These are phyloP conservation scores for Vitis hybrid DNA, from an alignment of 177 flowering plant species.

Conservation along the genomic window DNA sequence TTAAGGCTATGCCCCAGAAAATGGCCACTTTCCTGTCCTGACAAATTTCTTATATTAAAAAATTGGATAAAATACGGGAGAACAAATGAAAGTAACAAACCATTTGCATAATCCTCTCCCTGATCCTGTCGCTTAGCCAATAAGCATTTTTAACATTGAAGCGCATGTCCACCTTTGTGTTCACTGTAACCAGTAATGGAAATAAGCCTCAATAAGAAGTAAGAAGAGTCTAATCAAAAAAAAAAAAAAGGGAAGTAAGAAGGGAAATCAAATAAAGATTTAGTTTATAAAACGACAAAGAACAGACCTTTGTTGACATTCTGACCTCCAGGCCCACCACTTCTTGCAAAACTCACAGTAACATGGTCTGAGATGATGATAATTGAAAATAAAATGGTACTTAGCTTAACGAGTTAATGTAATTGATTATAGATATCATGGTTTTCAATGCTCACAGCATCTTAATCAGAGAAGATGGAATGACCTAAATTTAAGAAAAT, in stretches of 20 bases:
- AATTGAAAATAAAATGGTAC: not conserved
- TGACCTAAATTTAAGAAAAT: not conserved
- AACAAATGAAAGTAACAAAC: constrained; percentile 35
- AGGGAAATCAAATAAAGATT: not conserved
- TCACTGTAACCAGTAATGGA: constrained; percentile 51
- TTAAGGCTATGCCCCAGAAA: not conserved
- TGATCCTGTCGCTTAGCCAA: constrained; percentile 85
- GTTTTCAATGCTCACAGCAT: not conserved
- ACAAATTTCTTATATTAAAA: not conserved
- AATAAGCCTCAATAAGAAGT: not conserved
- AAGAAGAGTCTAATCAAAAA: not conserved
- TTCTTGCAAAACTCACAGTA: constrained; percentile 87
- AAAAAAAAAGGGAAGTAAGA: constrained; percentile 3
- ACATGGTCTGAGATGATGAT: constrained; percentile 70
- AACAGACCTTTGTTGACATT: constrained; percentile 94
- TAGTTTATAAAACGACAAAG: not conserved
- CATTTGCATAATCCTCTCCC: constrained; percentile 80
- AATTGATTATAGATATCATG: not conserved
- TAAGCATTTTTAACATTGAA: constrained; percentile 82
- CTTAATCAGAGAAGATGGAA: not conserved
- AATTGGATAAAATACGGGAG: not conserved
- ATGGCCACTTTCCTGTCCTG: not conserved
- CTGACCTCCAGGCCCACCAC: constrained; percentile 98
- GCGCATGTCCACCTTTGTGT: constrained; percentile 99
- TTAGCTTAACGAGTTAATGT: not conserved